phyloP scores from a whole-genome alignment of 2,329 filamentous ascomycete species.

The Tolypocladium tropicale region DNA sequence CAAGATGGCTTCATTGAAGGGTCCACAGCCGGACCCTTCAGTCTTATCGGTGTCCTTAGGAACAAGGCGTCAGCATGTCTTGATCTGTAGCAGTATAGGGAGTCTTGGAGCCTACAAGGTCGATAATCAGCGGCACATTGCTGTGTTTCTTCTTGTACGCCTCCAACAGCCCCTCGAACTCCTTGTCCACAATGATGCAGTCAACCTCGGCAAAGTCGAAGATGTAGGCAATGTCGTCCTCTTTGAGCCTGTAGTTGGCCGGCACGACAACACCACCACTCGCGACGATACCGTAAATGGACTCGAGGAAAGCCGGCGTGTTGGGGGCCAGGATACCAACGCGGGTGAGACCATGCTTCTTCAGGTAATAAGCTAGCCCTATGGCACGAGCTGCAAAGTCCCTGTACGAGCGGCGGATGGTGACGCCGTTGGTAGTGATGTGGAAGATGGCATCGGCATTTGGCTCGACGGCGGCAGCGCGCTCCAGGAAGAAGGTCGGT shows the following conservation, averaged over 20 bases:
- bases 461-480: conserved; percentile 81
- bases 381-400: conserved; percentile 78
- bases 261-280: conserved; percentile 70
- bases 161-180: conserved; percentile 63
- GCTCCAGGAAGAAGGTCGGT: conserved; percentile 77
- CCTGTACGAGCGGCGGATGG: conserved; percentile 66
- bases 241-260: conserved; percentile 56
- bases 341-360: conserved; percentile 60
- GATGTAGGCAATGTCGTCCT: conserved; percentile 83
- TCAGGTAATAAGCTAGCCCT: conserved; percentile 80
- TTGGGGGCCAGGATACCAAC: conserved; percentile 86
- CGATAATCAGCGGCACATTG: conserved; percentile 61
- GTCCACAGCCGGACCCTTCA: conserved; percentile 63
- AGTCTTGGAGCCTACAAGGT: conserved; percentile 36
- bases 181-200: conserved; percentile 73
- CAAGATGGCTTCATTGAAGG: conserved; percentile 72
- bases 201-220: conserved; percentile 83
- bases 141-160: conserved; percentile 52
- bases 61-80: not conserved
- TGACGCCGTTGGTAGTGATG: conserved; percentile 64
- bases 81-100: not conserved
- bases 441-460: conserved; percentile 79
- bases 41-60: conserved; percentile 65
- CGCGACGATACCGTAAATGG: conserved; percentile 77
- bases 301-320: conserved; percentile 88